Evolutionary conservation across 768 basidiomycete genomes (phyloP).

Genomic region (Tremella mesenterica): DNA sequence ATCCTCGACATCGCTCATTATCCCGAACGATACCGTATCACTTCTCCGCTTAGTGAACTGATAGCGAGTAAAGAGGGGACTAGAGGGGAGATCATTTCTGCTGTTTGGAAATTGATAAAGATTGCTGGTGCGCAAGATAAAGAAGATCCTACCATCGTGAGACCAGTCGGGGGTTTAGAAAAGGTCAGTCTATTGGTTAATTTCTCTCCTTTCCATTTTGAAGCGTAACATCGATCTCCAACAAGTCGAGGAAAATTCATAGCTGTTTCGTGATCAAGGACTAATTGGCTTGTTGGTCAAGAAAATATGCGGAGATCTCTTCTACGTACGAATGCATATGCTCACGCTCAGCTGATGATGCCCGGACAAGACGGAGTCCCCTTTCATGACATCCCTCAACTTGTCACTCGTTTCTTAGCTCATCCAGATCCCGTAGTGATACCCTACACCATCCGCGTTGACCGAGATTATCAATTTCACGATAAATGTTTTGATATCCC

Average conservation of each 20-base stretch:
- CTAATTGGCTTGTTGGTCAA: not conserved
- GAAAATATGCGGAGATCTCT: no score
- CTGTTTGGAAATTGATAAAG: constrained; percentile 71
- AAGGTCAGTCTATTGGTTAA: constrained; percentile 26
- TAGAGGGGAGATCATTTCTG: constrained; percentile 18
- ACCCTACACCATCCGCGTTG: constrained; percentile 52
- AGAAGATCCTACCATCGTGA: constrained; percentile 38
- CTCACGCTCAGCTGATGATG: constrained; percentile 28
- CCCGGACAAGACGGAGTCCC: constrained; percentile 45
- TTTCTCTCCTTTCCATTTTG: no score
- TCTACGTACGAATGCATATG: not conserved
- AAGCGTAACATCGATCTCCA: no score
- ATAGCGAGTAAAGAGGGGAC: constrained; percentile 79
- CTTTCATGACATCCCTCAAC: constrained; percentile 74
- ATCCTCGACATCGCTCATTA: constrained; percentile 76
- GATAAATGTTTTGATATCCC: constrained; percentile 79
- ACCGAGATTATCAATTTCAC: constrained; percentile 53
- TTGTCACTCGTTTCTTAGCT: constrained; percentile 68
- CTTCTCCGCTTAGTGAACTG: constrained; percentile 56
- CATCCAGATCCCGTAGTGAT: constrained; percentile 73
- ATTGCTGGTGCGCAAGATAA: constrained; percentile 60
- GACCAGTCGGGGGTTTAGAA: constrained; percentile 36
- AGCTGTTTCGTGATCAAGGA: no score
- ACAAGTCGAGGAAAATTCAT: no score
- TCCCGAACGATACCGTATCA: constrained; percentile 75